Evolutionary conservation across 164 flowering plant species (phyloP).

Genomic region (Magnolia sinica): DNA sequence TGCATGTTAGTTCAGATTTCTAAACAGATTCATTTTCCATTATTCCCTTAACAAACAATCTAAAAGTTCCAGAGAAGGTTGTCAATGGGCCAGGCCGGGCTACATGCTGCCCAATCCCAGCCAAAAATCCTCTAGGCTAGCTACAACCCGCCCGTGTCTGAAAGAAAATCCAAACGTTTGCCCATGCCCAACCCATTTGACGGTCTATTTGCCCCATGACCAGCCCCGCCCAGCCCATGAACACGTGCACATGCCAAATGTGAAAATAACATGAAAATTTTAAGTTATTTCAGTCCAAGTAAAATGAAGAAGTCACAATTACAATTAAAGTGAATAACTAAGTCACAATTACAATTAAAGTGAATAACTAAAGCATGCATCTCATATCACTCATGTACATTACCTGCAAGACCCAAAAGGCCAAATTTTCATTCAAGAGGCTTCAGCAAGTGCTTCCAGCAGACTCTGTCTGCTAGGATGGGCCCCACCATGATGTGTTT

Average conservation of each 20-base stretch:
- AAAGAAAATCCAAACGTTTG: not conserved
- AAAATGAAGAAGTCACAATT: no score
- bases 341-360: no score
- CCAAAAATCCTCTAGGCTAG: not conserved
- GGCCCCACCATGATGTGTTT: no score
- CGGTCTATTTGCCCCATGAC: no score
- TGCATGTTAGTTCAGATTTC: not conserved
- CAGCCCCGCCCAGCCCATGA: not conserved
- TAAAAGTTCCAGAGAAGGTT: not conserved
- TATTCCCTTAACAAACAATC: not conserved
- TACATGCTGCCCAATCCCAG: not conserved
- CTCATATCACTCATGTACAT: no score
- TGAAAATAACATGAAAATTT: not conserved
- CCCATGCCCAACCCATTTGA: not conserved
- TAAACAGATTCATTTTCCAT: not conserved
- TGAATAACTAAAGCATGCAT: no score
- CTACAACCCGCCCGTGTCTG: not conserved
- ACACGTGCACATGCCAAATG: not conserved
- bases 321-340: no score
- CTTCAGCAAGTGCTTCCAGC: no score
- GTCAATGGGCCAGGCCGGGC: not conserved
- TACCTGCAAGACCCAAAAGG: no score
- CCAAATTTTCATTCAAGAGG: no score
- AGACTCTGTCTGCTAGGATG: no score
- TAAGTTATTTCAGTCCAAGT: no score